Base-by-base conservation (phyloP, 1,284 basidiomycete species). In the Termitomyces sp. region DNA sequence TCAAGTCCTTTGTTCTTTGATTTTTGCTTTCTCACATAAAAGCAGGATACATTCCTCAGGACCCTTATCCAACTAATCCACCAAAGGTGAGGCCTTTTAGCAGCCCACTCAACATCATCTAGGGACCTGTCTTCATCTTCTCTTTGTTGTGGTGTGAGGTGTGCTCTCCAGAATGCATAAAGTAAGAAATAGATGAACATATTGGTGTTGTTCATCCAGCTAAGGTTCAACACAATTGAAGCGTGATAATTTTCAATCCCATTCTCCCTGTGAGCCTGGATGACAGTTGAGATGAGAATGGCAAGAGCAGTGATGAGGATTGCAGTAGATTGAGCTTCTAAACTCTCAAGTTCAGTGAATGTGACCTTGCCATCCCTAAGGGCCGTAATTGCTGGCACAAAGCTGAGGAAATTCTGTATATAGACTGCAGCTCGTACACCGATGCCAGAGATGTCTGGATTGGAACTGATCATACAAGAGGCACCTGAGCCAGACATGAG, bases 161-260 rank as follows among this genome's bases (percentile, higher is more conserved):
- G 26, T 21, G 50, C 30, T 24, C 50, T 33, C 8, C 39, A n/a
- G 28, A 47, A 38, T n/a, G 30, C 30, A 28, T 40, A 53, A n/a
- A 47, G 44, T 5, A 53, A 24, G 17, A 47, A 21, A 19, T 46
- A 53, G n/a, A 48, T 38, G 15, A 48, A 38, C 64, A 63, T 62
- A 63, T 66, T 45, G 12, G 43, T 45, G 17, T 31, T 45, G 28
- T 45, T 45, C 43, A 45, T 45, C 43, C 43, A 45, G 54, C 63
- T 65, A 3, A 67, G 50, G 46, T 56, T 58, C 54, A 47, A 65
- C 57, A 17, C 38, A 19, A 45, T 45, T 19, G 28, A 38, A 3
- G 55, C 58, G 44, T 68, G 65, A 50, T 58, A 62, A 34, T 55
- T 45, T 31, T 31, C 21, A 1, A 46, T 46, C 1, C 45, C 45